phyloP scores from a whole-genome alignment of 495 filamentous ascomycete genomes.

The Neurospora sp. region DNA sequence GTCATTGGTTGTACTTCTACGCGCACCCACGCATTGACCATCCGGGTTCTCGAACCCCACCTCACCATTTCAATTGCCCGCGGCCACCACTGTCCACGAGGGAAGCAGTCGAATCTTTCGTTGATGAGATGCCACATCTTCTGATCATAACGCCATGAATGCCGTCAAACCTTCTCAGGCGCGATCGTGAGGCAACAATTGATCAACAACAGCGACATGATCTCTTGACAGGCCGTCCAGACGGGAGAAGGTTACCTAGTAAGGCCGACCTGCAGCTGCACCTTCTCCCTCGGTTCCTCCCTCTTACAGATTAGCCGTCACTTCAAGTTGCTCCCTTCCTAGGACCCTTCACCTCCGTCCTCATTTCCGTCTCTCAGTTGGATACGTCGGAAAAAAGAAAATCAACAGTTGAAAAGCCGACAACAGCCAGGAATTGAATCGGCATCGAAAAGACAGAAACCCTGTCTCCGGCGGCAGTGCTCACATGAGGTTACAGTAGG shows the following conservation, averaged over 20 bases:
- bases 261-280: not conserved
- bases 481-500: not conserved
- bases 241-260: not conserved
- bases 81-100: not conserved
- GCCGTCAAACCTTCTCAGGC: not conserved
- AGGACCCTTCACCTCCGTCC: not conserved
- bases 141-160: not conserved
- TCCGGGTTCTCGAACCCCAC: not conserved
- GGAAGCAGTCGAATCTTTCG: not conserved
- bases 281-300: not conserved
- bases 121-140: not conserved
- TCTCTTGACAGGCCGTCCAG: not conserved
- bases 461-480: not conserved
- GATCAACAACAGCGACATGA: not conserved
- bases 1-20: not conserved
- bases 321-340: not conserved
- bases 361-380: not conserved
- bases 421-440: not conserved
- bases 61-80: not conserved
- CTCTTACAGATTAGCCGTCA: not conserved
- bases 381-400: not conserved
- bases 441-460: not conserved
- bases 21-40: not conserved
- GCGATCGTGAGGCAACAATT: not conserved
- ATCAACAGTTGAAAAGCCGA: not conserved